Evolutionary conservation across 1,139 yeast genomes (phyloP), one percentile per base, ranked within the genome.

Genomic region (Suzukiozyma palmioleophila): DNA sequence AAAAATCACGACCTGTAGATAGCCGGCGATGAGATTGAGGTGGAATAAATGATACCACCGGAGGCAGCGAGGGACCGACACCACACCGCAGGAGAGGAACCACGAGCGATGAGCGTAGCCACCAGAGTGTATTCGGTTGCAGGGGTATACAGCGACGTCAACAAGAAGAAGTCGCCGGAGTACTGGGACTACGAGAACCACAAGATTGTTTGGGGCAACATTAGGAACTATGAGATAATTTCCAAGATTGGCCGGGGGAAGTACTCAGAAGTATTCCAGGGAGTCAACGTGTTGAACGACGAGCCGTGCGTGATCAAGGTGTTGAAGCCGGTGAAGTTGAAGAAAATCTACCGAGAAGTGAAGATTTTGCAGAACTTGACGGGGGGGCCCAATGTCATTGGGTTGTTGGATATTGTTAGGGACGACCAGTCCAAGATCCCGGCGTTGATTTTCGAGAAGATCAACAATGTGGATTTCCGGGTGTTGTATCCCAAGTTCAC

Each of bases 181-280:
- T 92, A 92, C 67, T 92, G 97, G 96, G 97, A 92, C 65, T 92
- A 92, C 59, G 94, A 84, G 50, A 81, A 79, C 53, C 62, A 77
- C 72, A 69, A 70, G 39, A 81, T 84, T 39, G 74, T 75, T 35
- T 84, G 92, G 92, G 87, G 89, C 8, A 64, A 74, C 32, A 84
- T 85, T 48, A 68, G 76, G 45, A 81, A 84, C 65, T 92, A 92
- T 64, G 99, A 94, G 64, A 88, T 94, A 47, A 79, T 89, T 41
- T 77, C 84, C 48, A 92, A 92, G 62, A 87, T 94, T 38, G 99
- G 99, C 24, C 79, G 98, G 45, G 98, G 99, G 38, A 92, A 92
- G 66, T 94, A 94, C 64, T 86, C 96, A 8, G 99, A 94, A 64
- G 99, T 95, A 32, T 94, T 94, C 60, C 83, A 77, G 65, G 94